phyloP scores from a whole-genome alignment of 768 basidiomycete species.

The Trametes punicea region DNA sequence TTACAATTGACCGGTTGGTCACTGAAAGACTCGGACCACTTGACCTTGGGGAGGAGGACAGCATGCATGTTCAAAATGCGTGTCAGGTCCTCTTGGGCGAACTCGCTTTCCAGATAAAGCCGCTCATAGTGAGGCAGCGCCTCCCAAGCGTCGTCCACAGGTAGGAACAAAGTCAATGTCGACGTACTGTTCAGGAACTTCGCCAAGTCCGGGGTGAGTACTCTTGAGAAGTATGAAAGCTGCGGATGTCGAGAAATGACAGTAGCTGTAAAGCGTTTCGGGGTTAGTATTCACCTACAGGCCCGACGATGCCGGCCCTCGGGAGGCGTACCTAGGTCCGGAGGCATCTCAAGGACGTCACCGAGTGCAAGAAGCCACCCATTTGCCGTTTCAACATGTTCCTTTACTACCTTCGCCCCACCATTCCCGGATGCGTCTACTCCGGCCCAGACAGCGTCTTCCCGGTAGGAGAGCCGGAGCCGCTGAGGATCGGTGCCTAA shows the following conservation, averaged over 20 bases:
- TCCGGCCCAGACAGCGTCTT: slow-evolving; percentile 53
- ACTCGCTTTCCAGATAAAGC: slow-evolving; percentile 85
- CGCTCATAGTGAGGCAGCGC: slow-evolving; percentile 72
- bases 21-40: slow-evolving; percentile 63
- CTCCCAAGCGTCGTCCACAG: slow-evolving; percentile 83
- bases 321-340: slow-evolving; percentile 60
- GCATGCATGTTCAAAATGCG: slow-evolving; percentile 80
- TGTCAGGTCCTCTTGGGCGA: slow-evolving; percentile 74
- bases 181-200: slow-evolving; percentile 60
- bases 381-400: slow-evolving; percentile 57
- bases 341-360: slow-evolving; percentile 70
- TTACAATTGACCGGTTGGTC: slow-evolving; percentile 47
- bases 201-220: slow-evolving; percentile 60
- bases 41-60: slow-evolving; percentile 48
- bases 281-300: background rate
- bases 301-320: background rate
- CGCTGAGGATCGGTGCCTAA: slow-evolving; percentile 82
- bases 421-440: slow-evolving; percentile 79
- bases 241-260: slow-evolving; percentile 57
- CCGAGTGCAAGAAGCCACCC: slow-evolving; percentile 76
- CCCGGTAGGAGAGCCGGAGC: slow-evolving; percentile 57
- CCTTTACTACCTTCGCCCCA: slow-evolving; percentile 65
- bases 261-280: slow-evolving; percentile 41
- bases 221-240: slow-evolving; percentile 69
- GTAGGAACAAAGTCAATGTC: slow-evolving; percentile 85